Conservation (phyloP, 2,329 filamentous ascomycete species). For the Ophiostoma montium region DNA sequence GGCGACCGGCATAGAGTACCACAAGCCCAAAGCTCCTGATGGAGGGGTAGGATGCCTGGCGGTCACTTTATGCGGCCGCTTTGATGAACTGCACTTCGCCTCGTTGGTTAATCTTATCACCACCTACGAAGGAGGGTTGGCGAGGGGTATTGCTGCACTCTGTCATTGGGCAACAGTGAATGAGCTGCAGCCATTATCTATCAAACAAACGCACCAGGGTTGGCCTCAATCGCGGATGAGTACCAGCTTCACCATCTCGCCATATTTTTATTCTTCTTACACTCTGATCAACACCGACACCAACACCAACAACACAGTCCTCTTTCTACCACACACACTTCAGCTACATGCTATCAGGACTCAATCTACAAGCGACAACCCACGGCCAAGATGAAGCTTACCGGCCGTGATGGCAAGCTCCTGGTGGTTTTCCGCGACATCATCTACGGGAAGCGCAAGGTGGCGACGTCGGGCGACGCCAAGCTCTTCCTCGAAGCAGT, state of each 20-base stretch:
- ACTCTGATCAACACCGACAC: background rate
- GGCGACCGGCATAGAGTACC: background rate
- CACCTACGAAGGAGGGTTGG: no score
- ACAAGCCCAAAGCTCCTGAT: background rate
- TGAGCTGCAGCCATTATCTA: background rate
- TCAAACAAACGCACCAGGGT: no score
- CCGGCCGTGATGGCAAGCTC: background rate
- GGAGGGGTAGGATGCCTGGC: background rate
- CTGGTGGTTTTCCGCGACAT: background rate
- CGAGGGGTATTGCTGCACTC: background rate
- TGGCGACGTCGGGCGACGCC: slow-evolving; percentile 14
- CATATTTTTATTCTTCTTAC: background rate
- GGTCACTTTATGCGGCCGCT: background rate
- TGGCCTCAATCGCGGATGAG: no score
- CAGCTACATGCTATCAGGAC: background rate
- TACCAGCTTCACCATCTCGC: background rate
- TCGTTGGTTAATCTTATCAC: no score
- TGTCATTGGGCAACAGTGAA: background rate
- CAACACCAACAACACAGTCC: background rate
- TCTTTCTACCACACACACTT: background rate
- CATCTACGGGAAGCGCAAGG: slow-evolving; percentile 15
- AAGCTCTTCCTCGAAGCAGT: slow-evolving; percentile 21
- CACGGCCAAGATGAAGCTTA: background rate
- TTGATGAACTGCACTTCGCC: background rate
- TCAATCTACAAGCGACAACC: background rate